Evolutionary conservation across 1,284 basidiomycete species (phyloP).

Genomic region (Leccinum subrobustum): DNA sequence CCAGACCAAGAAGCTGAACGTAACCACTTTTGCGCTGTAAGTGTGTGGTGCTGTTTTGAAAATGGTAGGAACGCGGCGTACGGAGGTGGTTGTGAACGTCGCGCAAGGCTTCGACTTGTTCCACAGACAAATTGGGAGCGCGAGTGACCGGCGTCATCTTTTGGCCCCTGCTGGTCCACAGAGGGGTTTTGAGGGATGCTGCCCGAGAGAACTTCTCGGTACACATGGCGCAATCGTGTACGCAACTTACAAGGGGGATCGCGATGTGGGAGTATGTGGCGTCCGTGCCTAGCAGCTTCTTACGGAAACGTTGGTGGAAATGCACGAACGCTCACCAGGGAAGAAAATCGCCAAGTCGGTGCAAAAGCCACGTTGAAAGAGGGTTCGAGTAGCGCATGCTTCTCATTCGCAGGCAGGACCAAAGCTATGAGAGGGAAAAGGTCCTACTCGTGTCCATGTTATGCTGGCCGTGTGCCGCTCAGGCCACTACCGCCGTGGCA

Average conservation of each 20-base stretch:
- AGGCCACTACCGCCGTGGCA: not conserved
- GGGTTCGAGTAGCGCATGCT: not conserved
- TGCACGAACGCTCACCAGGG: not conserved
- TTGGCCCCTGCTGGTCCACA: not conserved
- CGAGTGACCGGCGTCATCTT: not conserved
- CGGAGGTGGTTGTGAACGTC: slow-evolving; percentile 13
- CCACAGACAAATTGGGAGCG: not conserved
- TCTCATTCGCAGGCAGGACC: not conserved
- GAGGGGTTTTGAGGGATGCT: not conserved
- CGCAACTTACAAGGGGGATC: slow-evolving; percentile 1
- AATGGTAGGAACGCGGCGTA: not conserved
- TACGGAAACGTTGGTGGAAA: not conserved
- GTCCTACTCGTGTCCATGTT: not conserved
- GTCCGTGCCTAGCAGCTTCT: not conserved
- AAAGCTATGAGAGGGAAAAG: not conserved
- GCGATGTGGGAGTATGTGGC: not conserved
- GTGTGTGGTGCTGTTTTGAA: not conserved
- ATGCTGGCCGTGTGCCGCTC: not conserved
- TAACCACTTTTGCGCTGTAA: slow-evolving; percentile 13
- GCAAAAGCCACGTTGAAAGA: not conserved
- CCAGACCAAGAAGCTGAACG: slow-evolving; percentile 12
- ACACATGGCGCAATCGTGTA: not conserved
- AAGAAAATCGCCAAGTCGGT: not conserved
- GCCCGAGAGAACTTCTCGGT: not conserved
- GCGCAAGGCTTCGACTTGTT: not conserved